Evolutionary conservation across 1,284 basidiomycete genomes (phyloP).

Genomic region (Apiotrichum gamsii): DNA sequence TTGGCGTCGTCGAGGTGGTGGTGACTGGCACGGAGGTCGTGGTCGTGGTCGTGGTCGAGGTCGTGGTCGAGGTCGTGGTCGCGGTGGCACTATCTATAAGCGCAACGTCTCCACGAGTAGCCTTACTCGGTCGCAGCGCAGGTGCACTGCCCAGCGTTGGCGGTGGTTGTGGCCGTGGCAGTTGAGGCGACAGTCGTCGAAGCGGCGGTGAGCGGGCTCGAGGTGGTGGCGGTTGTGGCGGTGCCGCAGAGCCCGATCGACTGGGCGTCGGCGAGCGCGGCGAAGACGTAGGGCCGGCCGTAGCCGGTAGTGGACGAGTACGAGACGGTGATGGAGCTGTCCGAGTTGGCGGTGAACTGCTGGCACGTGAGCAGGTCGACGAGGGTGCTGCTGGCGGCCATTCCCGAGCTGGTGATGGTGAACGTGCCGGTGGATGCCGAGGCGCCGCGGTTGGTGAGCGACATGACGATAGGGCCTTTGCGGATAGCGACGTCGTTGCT

Average conservation of each 20-base stretch:
- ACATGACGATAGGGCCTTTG: constrained; percentile 63
- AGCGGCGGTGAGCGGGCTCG: too few species aligned
- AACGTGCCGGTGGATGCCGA: constrained; percentile 29
- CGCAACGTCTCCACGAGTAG: too few species aligned
- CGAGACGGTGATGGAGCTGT: constrained; percentile 36
- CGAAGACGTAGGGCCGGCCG: constrained; percentile 41
- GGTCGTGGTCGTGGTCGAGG: too few species aligned
- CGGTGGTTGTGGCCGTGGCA: too few species aligned
- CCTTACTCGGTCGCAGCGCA: too few species aligned
- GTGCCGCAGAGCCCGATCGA: constrained; percentile 6
- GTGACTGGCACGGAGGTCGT: too few species aligned
- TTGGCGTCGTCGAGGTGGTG: too few species aligned
- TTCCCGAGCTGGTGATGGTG: constrained; percentile 35
- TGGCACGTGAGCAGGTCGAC: constrained; percentile 43
- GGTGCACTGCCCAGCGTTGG: too few species aligned
- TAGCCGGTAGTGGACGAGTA: constrained; percentile 31
- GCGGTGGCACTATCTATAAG: too few species aligned
- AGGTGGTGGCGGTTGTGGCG: too few species aligned
- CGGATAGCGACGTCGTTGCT: constrained; percentile 60
- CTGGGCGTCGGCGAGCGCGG: constrained; percentile 3
- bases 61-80: too few species aligned
- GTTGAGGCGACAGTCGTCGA: too few species aligned
- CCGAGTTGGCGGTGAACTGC: constrained; percentile 31
- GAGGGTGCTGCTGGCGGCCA: constrained; percentile 30
- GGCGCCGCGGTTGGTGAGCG: constrained; percentile 59